Evolutionary conservation across 192 early-diverging fungal species (phyloP).

Genomic region (Rhizoclosmatium globosum): DNA sequence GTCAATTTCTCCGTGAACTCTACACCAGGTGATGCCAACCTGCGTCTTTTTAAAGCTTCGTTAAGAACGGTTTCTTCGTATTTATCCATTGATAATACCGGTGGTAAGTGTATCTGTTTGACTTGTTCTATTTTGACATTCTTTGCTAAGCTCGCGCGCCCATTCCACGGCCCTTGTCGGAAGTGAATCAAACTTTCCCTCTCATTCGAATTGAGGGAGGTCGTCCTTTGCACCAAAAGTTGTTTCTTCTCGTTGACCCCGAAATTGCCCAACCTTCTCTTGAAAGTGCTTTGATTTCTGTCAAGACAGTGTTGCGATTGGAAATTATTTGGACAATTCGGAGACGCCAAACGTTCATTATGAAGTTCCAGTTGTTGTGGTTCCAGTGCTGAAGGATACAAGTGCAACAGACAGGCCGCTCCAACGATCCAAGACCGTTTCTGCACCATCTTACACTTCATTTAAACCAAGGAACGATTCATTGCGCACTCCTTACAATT

Average conservation of each 20-base stretch:
- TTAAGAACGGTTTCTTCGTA: constrained; percentile 11
- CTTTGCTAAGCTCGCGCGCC: neutral
- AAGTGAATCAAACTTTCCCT: constrained; percentile 2
- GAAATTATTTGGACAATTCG: constrained; percentile 18
- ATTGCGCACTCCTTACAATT: neutral
- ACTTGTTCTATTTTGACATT: neutral
- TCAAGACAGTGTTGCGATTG: constrained; percentile 22
- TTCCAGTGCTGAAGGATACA: neutral
- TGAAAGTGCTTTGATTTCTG: constrained; percentile 12
- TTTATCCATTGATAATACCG: neutral
- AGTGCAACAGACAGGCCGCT: neutral
- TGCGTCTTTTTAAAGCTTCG: constrained; percentile 15
- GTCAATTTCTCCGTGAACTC: constrained; percentile 13
- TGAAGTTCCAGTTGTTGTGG: constrained; percentile 23
- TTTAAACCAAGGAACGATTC: neutral
- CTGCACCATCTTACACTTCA: neutral
- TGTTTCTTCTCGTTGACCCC: constrained; percentile 4
- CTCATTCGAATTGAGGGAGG: neutral
- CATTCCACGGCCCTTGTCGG: constrained; percentile 9
- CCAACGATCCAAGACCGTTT: neutral
- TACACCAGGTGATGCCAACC: constrained; percentile 9
- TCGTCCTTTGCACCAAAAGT: neutral
- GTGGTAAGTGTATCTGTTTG: neutral
- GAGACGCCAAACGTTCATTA: constrained; percentile 19
- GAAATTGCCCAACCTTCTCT: constrained; percentile 14